Conservation (phyloP, 2,329 filamentous ascomycete genomes). For the Pleurostoma richardsiae region DNA sequence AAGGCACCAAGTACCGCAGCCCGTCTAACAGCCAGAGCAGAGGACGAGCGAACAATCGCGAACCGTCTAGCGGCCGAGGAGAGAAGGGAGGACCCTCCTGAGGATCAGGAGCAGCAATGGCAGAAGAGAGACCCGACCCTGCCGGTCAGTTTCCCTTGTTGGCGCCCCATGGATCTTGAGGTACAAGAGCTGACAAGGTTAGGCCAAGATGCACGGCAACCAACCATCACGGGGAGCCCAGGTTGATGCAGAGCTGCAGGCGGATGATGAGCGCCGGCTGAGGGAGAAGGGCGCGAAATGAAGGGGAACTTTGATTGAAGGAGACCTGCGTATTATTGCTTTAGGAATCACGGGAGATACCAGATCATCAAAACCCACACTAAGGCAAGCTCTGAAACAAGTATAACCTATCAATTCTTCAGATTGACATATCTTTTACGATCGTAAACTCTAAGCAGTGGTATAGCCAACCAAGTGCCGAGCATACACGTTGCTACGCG, state of each 20-base stretch:
- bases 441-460: no score
- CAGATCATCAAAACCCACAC: no score
- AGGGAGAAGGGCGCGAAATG: slow-evolving; percentile 48
- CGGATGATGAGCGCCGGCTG: slow-evolving; percentile 62
- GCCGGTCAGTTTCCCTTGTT: slow-evolving; percentile 34
- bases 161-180: not conserved
- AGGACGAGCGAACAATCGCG: slow-evolving; percentile 67
- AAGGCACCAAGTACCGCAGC: no score
- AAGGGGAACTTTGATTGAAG: no score
- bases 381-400: no score
- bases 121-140: slow-evolving; percentile 57
- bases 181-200: not conserved
- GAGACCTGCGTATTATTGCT: no score
- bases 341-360: no score
- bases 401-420: no score
- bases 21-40: slow-evolving; percentile 23
- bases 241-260: slow-evolving; percentile 63
- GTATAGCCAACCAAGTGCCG: no score
- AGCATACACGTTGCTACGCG: no score
- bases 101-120: slow-evolving; percentile 33
- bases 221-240: slow-evolving; percentile 68
- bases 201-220: slow-evolving; percentile 66
- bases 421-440: no score
- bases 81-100: slow-evolving; percentile 41
- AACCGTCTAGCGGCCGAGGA: slow-evolving; percentile 62